Evolutionary conservation across 202 grass and related monocot genomes (phyloP), one percentile per base, ranked within the genome.

Genomic region (Saccharum hybrid): DNA sequence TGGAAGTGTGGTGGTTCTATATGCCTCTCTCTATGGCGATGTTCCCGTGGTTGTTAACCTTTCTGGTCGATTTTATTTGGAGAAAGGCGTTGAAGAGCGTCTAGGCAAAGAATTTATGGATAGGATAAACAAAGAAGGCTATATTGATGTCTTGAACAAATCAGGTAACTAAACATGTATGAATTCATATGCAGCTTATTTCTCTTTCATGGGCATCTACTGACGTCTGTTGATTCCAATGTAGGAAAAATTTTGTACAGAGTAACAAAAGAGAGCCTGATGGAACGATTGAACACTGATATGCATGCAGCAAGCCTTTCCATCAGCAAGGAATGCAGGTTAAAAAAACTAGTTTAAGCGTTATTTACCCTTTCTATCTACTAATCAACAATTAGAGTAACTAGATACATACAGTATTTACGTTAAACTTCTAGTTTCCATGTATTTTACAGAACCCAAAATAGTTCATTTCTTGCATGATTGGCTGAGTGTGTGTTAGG

Each of bases 291-390:
- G 36, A 94, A 83, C 40, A 93, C 87, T 76, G 85, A 97, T 88
- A 94, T 97, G 95, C 76, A 4, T 93, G 76, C 81, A 77, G 87
- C 85, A 85, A 86, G 89, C 60, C 76, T 86, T 74, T 88, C 88
- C 75, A 88, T 98, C 71, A 86, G 94, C 45, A 84, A 91, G 68
- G 82, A 88, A 73, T 98, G 92, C 92, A 93, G 92, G 95, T 94
- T 76, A 69, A 3, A 69, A 3, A 72, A 78, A 74, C 33, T 74
- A 68, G 26, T 33, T 63, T 36, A 22, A 15, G 63, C 21, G 37
- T 68, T 8, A n/a, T 60, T 48, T 39, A 13, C 22, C 61, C 38
- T 18, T 21, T 13, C 49, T 13, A 3, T 13, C 49, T 13, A 3
- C 2, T 0, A 75, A 51, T 48, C 7, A 18, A 56, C 46, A 74